phyloP scores from a whole-genome alignment of 768 basidiomycete genomes.

The Amanita phalloides region DNA sequence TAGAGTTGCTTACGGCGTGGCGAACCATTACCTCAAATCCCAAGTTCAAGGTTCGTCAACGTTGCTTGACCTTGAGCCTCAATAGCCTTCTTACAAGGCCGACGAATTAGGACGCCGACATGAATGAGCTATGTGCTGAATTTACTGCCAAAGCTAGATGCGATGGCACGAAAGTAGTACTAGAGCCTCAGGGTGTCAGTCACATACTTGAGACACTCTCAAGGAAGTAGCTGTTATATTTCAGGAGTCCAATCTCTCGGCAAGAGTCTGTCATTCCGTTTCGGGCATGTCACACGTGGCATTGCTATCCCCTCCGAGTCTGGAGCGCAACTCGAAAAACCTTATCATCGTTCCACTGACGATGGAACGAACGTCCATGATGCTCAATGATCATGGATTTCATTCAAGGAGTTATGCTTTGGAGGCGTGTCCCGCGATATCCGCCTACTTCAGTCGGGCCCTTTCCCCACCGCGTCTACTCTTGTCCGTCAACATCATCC shows the following conservation, averaged over 20 bases:
- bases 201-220: conserved; percentile 30
- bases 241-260: not conserved
- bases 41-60: conserved; percentile 51
- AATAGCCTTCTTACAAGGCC: conserved; percentile 4
- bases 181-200: conserved; percentile 46
- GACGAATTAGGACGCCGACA: conserved; percentile 52
- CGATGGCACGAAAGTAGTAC: conserved; percentile 75
- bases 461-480: not conserved
- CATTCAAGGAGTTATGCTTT: not conserved
- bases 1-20: conserved; percentile 77
- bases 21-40: conserved; percentile 64
- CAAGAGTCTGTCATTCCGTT: not conserved
- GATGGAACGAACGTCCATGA: not conserved
- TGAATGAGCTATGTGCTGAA: conserved; percentile 69
- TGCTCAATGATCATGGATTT: not conserved
- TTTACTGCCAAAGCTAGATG: conserved; percentile 77
- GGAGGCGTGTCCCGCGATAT: not conserved
- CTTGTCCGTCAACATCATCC: not conserved
- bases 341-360: not conserved
- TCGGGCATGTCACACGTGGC: not conserved
- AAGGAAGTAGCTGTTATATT: not conserved
- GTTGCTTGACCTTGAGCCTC: conserved; percentile 6
- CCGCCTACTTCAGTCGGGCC: not conserved
- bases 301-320: not conserved
- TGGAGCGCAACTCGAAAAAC: not conserved